Conservation (phyloP, 2,329 filamentous ascomycete species). For the Hysterium pulicare region DNA sequence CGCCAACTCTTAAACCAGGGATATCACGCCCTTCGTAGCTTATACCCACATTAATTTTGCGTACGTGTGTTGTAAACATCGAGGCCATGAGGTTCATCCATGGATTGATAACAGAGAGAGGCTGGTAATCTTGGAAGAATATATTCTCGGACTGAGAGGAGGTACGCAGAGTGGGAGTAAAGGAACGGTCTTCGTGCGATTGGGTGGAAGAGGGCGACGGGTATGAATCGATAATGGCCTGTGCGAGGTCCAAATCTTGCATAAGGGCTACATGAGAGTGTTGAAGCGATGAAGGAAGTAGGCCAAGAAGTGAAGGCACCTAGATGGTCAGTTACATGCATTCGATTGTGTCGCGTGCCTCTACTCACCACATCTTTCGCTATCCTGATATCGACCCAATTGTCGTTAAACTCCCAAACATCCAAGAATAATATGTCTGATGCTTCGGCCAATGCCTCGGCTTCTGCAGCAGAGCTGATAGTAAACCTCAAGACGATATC, state of each 20-base stretch:
- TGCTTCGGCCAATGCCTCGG: constrained; percentile 68
- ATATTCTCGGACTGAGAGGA: constrained; percentile 53
- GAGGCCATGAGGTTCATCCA: constrained; percentile 91
- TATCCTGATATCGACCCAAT: constrained; percentile 82
- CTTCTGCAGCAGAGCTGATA: constrained; percentile 65
- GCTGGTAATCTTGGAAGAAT: constrained; percentile 92
- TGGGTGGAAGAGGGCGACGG: constrained; percentile 46
- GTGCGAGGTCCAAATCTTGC: constrained; percentile 65
- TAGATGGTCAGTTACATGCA: constrained; percentile 21
- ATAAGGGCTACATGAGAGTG: constrained; percentile 72
- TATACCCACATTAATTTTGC: constrained; percentile 72
- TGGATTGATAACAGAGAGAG: constrained; percentile 74
- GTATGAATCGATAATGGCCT: constrained; percentile 73
- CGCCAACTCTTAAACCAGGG: constrained; percentile 72
- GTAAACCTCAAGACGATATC: constrained; percentile 91
- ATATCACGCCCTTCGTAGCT: constrained; percentile 87
- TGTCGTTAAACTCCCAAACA: constrained; percentile 79
- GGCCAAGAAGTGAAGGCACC: constrained; percentile 69
- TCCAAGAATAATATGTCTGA: constrained; percentile 76
- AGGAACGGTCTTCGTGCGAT: constrained; percentile 23
- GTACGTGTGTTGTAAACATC: constrained; percentile 81
- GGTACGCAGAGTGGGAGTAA: constrained; percentile 24
- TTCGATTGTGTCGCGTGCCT: not conserved
- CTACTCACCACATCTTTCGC: constrained; percentile 66
- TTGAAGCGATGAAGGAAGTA: constrained; percentile 73